Evolutionary conservation across 202 grass and related monocot species (phyloP).

Genomic region (Brachypodium distachyon): DNA sequence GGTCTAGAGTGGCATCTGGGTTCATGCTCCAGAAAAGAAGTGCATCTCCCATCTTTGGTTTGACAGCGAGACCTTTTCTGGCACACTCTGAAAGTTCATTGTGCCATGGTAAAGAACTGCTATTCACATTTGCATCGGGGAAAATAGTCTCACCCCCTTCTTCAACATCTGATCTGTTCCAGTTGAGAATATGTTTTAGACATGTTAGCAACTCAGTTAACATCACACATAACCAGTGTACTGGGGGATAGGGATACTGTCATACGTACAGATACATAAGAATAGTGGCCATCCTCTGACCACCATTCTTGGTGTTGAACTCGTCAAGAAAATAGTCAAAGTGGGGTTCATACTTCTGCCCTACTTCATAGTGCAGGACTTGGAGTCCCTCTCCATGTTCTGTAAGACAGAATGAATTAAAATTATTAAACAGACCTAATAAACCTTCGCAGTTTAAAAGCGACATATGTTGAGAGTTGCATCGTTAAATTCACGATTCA

Average conservation of each 20-base stretch:
- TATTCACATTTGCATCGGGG: slow-evolving; percentile 71
- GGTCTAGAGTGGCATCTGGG: slow-evolving; percentile 77
- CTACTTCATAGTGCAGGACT: slow-evolving; percentile 88
- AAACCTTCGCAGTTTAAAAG: not conserved
- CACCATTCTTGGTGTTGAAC: slow-evolving; percentile 90
- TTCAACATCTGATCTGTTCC: slow-evolving; percentile 80
- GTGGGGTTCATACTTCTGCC: slow-evolving; percentile 94
- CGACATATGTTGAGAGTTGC: not conserved
- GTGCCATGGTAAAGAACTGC: slow-evolving; percentile 61
- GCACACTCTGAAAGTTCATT: slow-evolving; percentile 79
- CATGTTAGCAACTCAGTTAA: not conserved
- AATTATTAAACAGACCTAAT: not conserved
- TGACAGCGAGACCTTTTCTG: slow-evolving; percentile 62
- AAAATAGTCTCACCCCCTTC: slow-evolving; percentile 98
- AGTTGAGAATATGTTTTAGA: not conserved
- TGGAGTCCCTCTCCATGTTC: slow-evolving; percentile 92
- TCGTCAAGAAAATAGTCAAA: slow-evolving; percentile 90
- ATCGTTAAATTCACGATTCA: not conserved
- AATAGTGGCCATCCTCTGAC: slow-evolving; percentile 86
- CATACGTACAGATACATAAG: slow-evolving; percentile 96
- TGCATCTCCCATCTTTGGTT: slow-evolving; percentile 87
- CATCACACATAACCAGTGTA: not conserved
- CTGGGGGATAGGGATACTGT: not conserved
- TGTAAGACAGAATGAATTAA: slow-evolving; percentile 12
- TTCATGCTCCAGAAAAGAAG: slow-evolving; percentile 98